A percentile compares a stretch with the other conserved stretches of the same genome.
Conservation (phyloP, 257 asterid species). For the Coffea canephora region DNA sequence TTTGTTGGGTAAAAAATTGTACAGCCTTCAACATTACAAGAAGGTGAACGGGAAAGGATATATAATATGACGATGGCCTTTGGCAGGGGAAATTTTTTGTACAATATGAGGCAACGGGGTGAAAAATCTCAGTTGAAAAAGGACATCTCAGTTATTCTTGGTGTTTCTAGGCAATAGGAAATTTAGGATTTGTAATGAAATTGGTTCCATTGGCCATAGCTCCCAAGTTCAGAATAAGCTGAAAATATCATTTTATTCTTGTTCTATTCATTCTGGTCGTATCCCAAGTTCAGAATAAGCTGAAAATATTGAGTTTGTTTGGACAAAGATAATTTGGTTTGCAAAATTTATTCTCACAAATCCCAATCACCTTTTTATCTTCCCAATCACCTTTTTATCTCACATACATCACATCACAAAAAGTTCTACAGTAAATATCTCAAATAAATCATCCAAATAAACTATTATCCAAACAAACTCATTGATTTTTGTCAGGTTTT, state of each 20-base stretch:
- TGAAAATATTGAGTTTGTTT: no score
- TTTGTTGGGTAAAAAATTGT: background rate
- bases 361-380: no score
- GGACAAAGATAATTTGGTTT: no score
- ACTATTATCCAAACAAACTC: no score
- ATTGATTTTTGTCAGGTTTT: no score
- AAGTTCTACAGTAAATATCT: no score
- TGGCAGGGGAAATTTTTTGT: conserved; percentile 2
- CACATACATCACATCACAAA: no score
- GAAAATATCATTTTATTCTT: conserved; percentile 4
- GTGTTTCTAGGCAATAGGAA: background rate
- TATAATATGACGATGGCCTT: background rate
- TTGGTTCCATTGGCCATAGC: background rate
- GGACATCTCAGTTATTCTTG: background rate
- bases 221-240: background rate
- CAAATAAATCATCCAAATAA: no score
- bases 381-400: no score
- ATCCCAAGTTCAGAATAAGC: no score
- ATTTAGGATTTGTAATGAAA: conserved; percentile 12
- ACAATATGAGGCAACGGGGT: background rate
- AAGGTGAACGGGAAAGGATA: background rate
- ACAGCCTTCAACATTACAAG: background rate
- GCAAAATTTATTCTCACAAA: no score
- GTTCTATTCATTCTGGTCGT: background rate
- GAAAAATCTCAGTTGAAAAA: background rate